These are phyloP conservation scores for Ambrosiella beaveri DNA, from an alignment of 2,329 filamentous ascomycete genomes.

Conservation along the genomic window DNA sequence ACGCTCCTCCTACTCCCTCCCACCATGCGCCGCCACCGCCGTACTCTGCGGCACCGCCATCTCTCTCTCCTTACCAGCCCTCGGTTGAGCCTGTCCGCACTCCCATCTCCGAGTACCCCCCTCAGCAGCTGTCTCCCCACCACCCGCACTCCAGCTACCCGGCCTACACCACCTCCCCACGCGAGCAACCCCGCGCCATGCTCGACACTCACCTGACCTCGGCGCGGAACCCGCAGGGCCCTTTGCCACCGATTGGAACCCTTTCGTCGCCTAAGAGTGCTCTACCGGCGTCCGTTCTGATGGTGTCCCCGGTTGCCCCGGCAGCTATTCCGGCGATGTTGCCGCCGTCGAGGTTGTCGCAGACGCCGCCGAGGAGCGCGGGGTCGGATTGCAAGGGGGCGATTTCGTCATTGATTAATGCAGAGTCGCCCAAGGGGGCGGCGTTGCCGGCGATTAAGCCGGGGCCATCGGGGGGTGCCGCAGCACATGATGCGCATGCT, in stretches of 20 bases:
- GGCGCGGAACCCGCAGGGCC: conserved; percentile 25
- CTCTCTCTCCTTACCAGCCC: conserved; percentile 12
- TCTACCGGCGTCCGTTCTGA: conserved; percentile 29
- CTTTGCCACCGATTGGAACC: conserved; percentile 27
- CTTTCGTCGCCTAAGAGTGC: conserved; percentile 20
- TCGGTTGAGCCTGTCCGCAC: conserved; percentile 8
- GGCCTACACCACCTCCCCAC: background rate
- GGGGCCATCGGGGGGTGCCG: conserved; percentile 25
- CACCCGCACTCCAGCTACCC: conserved; percentile 16
- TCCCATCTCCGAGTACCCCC: conserved; percentile 23
- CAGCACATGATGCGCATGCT: conserved; percentile 43
- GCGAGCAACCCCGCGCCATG: conserved; percentile 17
- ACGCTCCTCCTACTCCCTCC: conserved; percentile 17
- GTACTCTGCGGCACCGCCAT: conserved; percentile 6
- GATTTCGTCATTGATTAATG: conserved; percentile 34
- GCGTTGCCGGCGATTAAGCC: conserved; percentile 26
- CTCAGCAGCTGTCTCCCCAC: conserved; percentile 17
- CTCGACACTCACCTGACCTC: conserved; percentile 22
- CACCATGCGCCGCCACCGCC: conserved; percentile 13
- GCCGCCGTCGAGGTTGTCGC: conserved; percentile 7
- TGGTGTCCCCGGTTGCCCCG: conserved; percentile 25
- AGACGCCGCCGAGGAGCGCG: conserved; percentile 7
- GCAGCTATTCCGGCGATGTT: conserved; percentile 25
- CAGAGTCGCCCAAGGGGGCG: conserved; percentile 29
- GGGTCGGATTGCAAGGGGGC: conserved; percentile 25